Evolutionary conservation across 371 early-diverging fungal species (phyloP).

Genomic region (Saksenaea vasiformis): DNA sequence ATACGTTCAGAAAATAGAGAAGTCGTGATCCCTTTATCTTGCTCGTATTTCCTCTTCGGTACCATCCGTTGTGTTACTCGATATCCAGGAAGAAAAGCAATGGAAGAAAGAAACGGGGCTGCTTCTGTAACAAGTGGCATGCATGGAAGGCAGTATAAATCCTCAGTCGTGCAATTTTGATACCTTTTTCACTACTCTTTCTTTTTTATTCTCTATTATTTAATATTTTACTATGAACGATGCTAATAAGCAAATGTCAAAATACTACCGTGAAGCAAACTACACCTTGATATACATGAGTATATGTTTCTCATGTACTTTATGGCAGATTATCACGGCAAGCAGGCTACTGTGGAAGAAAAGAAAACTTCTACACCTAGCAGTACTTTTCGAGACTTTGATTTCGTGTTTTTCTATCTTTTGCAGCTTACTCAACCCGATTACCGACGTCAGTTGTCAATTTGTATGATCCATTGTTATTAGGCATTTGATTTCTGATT

Average conservation of each 20-base stretch:
- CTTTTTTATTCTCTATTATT: background rate
- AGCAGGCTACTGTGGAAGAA: slow-evolving; percentile 17
- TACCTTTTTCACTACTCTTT: too few species aligned
- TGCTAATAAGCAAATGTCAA: background rate
- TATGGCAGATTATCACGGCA: slow-evolving; percentile 40
- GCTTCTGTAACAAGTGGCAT: too few species aligned
- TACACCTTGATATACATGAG: slow-evolving; percentile 40
- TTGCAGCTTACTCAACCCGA: slow-evolving; percentile 38
- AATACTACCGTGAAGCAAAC: slow-evolving; percentile 13
- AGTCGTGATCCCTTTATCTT: too few species aligned
- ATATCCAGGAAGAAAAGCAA: too few species aligned
- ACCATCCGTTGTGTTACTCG: too few species aligned
- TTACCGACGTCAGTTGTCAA: slow-evolving; percentile 29
- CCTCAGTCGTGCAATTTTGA: too few species aligned
- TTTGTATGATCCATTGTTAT: slow-evolving; percentile 18
- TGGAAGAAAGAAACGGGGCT: too few species aligned
- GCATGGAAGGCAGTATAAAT: too few species aligned
- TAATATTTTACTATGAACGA: background rate
- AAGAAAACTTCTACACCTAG: slow-evolving; percentile 35
- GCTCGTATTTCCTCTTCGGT: background rate
- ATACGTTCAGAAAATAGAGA: too few species aligned
- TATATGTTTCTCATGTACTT: slow-evolving; percentile 34
- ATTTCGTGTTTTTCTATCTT: slow-evolving; percentile 34
- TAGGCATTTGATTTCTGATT: background rate
- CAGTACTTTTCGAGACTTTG: slow-evolving; percentile 30